Conservation (phyloP, 1,284 basidiomycete species). For the Boletus hoseneyae region DNA sequence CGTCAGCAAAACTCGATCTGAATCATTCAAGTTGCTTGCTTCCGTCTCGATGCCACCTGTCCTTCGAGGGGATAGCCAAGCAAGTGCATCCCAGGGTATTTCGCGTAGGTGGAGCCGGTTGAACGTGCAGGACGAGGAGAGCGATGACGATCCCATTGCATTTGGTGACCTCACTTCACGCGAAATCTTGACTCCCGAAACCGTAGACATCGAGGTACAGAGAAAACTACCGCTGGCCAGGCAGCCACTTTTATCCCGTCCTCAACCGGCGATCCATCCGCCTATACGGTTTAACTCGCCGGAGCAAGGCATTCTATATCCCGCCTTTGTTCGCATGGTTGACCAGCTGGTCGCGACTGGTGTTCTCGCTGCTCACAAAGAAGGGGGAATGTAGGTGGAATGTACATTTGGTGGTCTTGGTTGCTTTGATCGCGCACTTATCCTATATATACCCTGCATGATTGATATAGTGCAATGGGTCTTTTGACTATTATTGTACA, state of each 20-base stretch:
- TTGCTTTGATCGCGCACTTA: not conserved
- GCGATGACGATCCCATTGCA: constrained; percentile 10
- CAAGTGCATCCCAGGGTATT: constrained; percentile 13
- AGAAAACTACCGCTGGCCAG: not conserved
- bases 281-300: constrained; percentile 5
- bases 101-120: constrained; percentile 33
- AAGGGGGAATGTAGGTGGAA: not conserved
- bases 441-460: constrained; percentile 2
- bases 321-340: constrained; percentile 26
- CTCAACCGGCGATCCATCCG: constrained; percentile 21
- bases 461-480: not conserved
- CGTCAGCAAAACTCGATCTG: not conserved
- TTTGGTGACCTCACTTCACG: constrained; percentile 17
- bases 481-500: not conserved
- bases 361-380: constrained; percentile 3
- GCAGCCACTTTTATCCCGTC: constrained; percentile 21
- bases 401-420: not conserved
- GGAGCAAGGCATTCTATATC: constrained; percentile 24
- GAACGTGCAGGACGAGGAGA: constrained; percentile 27
- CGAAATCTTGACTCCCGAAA: not conserved
- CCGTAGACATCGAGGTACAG: constrained; percentile 19
- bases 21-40: constrained; percentile 2
- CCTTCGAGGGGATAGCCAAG: constrained; percentile 11
- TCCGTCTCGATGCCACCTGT: constrained; percentile 15
- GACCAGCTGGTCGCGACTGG: constrained; percentile 19